Base-by-base conservation (phyloP, 2,329 filamentous ascomycete species). In the Fusarium heterosporum region DNA sequence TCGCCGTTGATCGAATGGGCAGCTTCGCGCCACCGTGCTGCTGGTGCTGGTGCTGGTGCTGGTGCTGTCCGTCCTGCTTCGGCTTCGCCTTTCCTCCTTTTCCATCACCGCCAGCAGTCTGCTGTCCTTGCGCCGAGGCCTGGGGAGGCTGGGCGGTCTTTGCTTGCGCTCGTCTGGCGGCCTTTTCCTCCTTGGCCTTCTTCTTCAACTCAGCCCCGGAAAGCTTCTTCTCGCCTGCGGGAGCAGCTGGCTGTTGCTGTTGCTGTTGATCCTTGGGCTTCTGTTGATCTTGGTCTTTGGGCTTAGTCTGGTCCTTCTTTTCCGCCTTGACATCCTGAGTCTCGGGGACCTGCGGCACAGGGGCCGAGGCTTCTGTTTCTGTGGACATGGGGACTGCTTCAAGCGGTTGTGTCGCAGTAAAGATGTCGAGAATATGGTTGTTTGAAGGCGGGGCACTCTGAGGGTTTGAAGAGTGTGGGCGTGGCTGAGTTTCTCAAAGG, bases 181-280 rank as follows among this genome's bases (percentile, higher is more conserved):
- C 91, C 81, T 97, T 98, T 77, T 97, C 95, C 30, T 93, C 94
- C 78, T 97, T 95, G 64, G 91, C 90, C 76, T 88, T 89, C 73
- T 94, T 95, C 81, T 98, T 98, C 74, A 97, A 76, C 78, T 97
- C 91, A 19, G 93, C 93, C 34, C 86, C 85, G 3, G 91, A 88
- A 30, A 92, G 81, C 76, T 92, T 91, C 72, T 82, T 82, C 57
- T 81, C 80, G 55, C 73, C 76, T 19, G 59, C 45, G n/a, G 61
- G 46, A 39, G 64, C 68, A 12, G 72, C 59, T 54, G 43, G 29
- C 43, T 47, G 55, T 55, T 70, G 59, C 43, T 47, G 55, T 55
- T 70, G 59, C 48, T 61, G 71, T 56, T 71, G 69, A 43, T 69
- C 69, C 56, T 77, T 76, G 42, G 61, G 6, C 34, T 36, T 8